Evolutionary conservation across 208 protist species (phyloP), one percentile per base, ranked within the genome.

Genomic region (Leishmania mexicana): DNA sequence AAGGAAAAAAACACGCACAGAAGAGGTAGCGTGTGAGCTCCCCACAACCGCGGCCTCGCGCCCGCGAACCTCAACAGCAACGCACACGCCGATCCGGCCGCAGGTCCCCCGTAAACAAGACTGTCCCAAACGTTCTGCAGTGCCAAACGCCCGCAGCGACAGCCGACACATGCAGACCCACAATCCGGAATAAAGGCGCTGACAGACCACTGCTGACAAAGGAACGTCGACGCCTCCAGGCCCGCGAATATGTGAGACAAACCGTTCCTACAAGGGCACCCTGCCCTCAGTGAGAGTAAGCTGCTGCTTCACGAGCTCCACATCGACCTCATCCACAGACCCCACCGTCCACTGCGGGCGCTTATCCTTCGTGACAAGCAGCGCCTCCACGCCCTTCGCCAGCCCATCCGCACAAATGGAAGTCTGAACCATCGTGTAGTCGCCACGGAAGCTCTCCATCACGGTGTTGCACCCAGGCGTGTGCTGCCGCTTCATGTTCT

Each of bases 291-390:
- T 53, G 42, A 58, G 79, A 6, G 1, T 3, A 4, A 79, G 64
- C 76, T 49, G 57, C 35, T 19, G 28, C 68, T 31, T 77, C 58
- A 80, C 60, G 54, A 72, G 13, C 42, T 58, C 70, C 54, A 83
- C 38, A 57, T 87, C 75, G 6, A 93, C 80, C 0, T 93, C 84
- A 0, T 78, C 81, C 10, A 94, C 74, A 1, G 83, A 89, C 28
- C 38, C 49, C 24, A 87, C 85, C 49, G 80, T 83, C 90, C 90
- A 96, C 78, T 78, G 68, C 15, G 90, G 87, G 28, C 82, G 67
- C 53, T 80, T 83, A 60, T 72, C 79, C 76, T 94, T 92, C 35
- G 88, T 73, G 45, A 92, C 75, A 4, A 96, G 38, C 31, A 83
- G 72, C 5, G 91, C 87, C 51, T 83, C 47, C 51, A 90, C 87